Evolutionary conservation across 306 rosid species (phyloP).

Genomic region (Lathyrus tuberosus): DNA sequence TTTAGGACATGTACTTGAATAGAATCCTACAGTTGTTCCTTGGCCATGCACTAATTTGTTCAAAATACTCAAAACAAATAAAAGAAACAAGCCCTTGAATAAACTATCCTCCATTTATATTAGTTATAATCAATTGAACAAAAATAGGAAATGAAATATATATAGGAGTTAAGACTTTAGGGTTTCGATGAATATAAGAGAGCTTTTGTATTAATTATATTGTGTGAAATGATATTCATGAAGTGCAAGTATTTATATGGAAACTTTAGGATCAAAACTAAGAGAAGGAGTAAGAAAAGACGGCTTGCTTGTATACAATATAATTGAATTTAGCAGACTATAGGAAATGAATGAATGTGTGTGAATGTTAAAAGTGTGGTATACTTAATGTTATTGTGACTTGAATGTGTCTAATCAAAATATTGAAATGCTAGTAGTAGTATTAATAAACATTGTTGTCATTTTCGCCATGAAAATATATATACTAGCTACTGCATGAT

Average conservation of each 20-base stretch:
- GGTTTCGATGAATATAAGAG: neutral
- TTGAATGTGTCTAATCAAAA: too few species aligned
- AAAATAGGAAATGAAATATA: too few species aligned
- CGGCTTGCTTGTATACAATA: too few species aligned
- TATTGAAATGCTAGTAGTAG: too few species aligned
- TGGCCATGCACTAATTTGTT: conserved; percentile 35
- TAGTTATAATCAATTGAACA: too few species aligned
- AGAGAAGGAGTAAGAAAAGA: too few species aligned
- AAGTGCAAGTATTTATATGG: neutral
- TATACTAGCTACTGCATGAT: too few species aligned
- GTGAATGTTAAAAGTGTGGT: too few species aligned
- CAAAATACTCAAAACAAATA: conserved; percentile 11
- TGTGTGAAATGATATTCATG: neutral
- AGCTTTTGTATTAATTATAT: neutral
- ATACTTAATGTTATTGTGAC: too few species aligned
- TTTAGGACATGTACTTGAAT: conserved; percentile 37
- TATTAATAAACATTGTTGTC: too few species aligned
- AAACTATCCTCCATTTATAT: neutral
- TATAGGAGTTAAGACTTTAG: neutral
- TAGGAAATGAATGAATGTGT: neutral
- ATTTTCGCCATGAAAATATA: too few species aligned
- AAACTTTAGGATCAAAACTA: neutral
- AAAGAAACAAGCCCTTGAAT: neutral
- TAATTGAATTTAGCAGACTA: too few species aligned
- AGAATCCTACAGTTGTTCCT: conserved; percentile 46